Conservation (phyloP, 176 grass and related monocot species). For the Cymbopogon citratus region DNA sequence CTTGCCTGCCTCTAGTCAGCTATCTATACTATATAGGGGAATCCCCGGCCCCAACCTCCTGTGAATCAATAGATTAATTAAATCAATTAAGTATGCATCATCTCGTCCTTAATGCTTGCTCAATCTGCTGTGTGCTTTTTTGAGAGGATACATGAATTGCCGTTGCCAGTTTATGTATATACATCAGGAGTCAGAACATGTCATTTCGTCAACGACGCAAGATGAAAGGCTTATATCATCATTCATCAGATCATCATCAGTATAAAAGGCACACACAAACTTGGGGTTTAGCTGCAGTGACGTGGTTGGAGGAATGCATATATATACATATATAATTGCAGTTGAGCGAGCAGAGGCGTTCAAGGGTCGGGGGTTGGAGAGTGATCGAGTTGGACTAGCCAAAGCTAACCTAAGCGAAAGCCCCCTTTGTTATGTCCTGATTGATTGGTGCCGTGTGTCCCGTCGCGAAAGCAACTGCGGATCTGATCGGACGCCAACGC, state of each 20-base stretch:
- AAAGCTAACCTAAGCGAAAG: too few relatives aligned
- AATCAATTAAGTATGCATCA: background rate
- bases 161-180: too few relatives aligned
- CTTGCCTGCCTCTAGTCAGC: background rate
- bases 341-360: background rate
- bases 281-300: too few relatives aligned
- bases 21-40: background rate
- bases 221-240: accelerated
- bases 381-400: background rate
- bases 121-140: background rate
- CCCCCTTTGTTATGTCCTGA: background rate
- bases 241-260: too few relatives aligned
- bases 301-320: too few relatives aligned
- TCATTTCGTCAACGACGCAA: too few relatives aligned
- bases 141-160: background rate
- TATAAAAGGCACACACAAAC: too few relatives aligned
- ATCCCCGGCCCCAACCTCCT: constrained; percentile 36
- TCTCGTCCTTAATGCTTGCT: background rate
- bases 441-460: constrained; percentile 19
- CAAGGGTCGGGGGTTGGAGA: background rate
- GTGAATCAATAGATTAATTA: background rate
- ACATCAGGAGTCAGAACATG: too few relatives aligned
- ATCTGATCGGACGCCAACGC: background rate
- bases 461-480: constrained; percentile 41
- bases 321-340: background rate